Percentiles rank a stretch among this genome's conserved stretches.
phyloP scores from a whole-genome alignment of 1,284 basidiomycete species.

The Ganoderma meredithae region DNA sequence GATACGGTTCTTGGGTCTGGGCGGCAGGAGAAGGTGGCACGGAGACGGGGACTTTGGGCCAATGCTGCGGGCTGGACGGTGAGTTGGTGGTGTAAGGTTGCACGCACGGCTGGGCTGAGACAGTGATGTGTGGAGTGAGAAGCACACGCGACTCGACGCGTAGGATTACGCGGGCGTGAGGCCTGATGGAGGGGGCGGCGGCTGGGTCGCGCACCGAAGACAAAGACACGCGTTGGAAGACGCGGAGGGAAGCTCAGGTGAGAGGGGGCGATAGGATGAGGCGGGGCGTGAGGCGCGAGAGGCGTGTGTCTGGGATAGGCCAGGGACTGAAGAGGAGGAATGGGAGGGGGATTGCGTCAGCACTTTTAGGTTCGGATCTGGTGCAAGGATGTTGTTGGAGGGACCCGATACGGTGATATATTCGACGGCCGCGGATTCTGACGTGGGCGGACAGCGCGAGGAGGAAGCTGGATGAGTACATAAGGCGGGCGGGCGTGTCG shows the following conservation, averaged over 20 bases:
- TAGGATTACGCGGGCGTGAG: not conserved
- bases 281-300: too few relatives aligned
- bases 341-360: constrained; percentile 17
- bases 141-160: constrained; percentile 18
- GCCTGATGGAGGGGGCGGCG: constrained; percentile 10
- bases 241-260: constrained; percentile 6
- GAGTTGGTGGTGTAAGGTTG: not conserved
- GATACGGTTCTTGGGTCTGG: constrained; percentile 46
- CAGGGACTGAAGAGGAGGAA: constrained; percentile 1
- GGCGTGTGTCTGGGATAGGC: constrained; percentile 1
- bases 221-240: not conserved
- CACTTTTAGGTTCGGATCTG: constrained; percentile 29
- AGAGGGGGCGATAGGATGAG: constrained; percentile 16
- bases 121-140: constrained; percentile 10
- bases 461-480: constrained; percentile 23
- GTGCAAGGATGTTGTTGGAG: constrained; percentile 23
- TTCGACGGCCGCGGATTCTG: constrained; percentile 22
- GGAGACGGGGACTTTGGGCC: not conserved
- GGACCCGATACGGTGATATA: constrained; percentile 32
- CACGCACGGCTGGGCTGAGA: not conserved
- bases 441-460: constrained; percentile 23
- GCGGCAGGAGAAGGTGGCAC: too few relatives aligned
- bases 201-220: not conserved
- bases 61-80: not conserved
- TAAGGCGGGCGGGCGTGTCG: constrained; percentile 25